These are phyloP conservation scores for Pestalotiopsis sp. DNA, from an alignment of 2,329 filamentous ascomycete genomes.

Conservation along the genomic window DNA sequence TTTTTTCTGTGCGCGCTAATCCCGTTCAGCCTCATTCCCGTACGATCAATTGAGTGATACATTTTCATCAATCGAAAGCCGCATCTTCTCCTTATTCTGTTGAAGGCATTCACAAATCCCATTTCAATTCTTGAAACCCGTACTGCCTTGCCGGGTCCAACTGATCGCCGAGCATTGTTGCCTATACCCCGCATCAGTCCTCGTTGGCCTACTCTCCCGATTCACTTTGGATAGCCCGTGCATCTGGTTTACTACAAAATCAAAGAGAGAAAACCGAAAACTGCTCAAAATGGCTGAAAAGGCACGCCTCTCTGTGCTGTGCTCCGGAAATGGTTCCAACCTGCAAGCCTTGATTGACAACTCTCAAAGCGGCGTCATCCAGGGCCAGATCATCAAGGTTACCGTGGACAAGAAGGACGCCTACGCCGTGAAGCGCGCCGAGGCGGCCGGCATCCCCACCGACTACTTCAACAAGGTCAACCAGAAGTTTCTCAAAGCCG, in stretches of 20 bases:
- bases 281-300: slow-evolving; percentile 8
- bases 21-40: not conserved
- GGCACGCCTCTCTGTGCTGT: slow-evolving; percentile 55
- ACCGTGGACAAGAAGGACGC: slow-evolving; percentile 51
- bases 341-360: slow-evolving; percentile 70
- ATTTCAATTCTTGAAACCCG: no score
- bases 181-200: no score
- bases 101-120: no score
- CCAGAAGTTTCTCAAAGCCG: slow-evolving; percentile 62
- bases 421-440: slow-evolving; percentile 42
- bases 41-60: not conserved
- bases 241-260: not conserved
- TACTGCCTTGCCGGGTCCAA: no score
- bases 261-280: not conserved
- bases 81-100: no score
- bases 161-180: no score
- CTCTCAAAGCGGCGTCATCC: slow-evolving; percentile 39
- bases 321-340: slow-evolving; percentile 70
- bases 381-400: slow-evolving; percentile 46
- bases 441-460: slow-evolving; percentile 65
- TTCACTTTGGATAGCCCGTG: no score
- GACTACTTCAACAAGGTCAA: slow-evolving; percentile 81
- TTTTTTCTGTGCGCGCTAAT: not conserved
- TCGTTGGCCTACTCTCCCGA: no score
- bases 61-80: not conserved